Conservation (phyloP, 306 rosid species). For the Trifolium subterraneum region DNA sequence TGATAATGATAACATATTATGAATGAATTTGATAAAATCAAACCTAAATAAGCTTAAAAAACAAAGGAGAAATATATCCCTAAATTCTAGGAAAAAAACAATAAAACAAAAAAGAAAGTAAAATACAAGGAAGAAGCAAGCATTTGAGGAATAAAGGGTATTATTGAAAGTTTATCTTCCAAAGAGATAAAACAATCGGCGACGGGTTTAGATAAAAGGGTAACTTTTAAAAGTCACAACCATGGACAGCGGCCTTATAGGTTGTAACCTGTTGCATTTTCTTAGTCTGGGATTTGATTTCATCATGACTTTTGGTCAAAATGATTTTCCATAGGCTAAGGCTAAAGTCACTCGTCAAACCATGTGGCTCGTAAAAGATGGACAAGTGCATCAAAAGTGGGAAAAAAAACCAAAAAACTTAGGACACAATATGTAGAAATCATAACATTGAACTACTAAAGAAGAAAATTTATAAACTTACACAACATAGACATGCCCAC, state of each 20-base stretch:
- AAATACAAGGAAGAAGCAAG: neutral
- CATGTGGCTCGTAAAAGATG: constrained; percentile 13
- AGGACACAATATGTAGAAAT: constrained; percentile 2
- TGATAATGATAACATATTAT: too few relatives aligned
- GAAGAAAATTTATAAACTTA: constrained; percentile 55
- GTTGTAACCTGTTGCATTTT: constrained; percentile 1
- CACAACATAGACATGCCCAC: constrained; percentile 96
- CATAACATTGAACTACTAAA: neutral
- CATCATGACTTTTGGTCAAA: neutral
- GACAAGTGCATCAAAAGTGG: constrained; percentile 1
- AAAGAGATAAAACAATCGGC: neutral
- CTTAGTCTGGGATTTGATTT: neutral
- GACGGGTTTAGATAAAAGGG: neutral
- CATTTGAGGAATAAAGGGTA: neutral
- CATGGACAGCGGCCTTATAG: constrained; percentile 19
- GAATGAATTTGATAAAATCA: too few relatives aligned
- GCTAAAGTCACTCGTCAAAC: constrained; percentile 3
- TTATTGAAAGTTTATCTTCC: neutral
- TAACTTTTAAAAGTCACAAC: neutral
- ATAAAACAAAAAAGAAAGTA: neutral
- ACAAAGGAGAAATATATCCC: neutral
- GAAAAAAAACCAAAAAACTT: constrained; percentile 1
- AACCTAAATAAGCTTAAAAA: too few relatives aligned
- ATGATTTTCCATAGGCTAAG: neutral
- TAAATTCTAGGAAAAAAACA: neutral